These are phyloP conservation scores for Xylariaceae sp. DNA, from an alignment of 2,329 filamentous ascomycete species.

Conservation along the genomic window DNA sequence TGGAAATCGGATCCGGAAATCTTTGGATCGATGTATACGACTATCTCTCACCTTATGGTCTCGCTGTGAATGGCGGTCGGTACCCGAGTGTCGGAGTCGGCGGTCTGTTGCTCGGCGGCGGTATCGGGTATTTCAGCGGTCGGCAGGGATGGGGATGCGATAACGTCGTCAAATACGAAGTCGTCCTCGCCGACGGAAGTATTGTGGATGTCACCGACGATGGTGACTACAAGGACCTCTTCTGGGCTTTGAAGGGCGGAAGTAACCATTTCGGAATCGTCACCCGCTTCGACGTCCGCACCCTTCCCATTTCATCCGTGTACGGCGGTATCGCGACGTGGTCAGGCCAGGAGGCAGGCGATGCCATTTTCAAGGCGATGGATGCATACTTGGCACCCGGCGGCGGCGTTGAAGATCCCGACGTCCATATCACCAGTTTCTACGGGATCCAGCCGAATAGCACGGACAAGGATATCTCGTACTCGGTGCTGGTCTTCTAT, in stretches of 20 bases:
- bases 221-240: not conserved
- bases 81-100: slow-evolving; percentile 1
- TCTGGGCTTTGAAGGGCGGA: slow-evolving; percentile 9
- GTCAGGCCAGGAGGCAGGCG: too few species aligned
- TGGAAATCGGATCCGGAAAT: not conserved
- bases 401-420: too few species aligned
- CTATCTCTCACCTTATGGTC: not conserved
- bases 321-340: not conserved
- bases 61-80: slow-evolving; percentile 1
- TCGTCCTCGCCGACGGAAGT: slow-evolving; percentile 7
- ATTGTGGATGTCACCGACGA: not conserved
- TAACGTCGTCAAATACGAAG: slow-evolving; percentile 1
- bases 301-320: not conserved
- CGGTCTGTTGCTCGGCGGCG: slow-evolving; percentile 4
- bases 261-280: slow-evolving; percentile 4
- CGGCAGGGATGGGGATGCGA: slow-evolving; percentile 1
- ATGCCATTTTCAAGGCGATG: too few species aligned
- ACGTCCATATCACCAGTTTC: too few species aligned
- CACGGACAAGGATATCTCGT: too few species aligned
- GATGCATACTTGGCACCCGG: too few species aligned
- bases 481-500: too few species aligned
- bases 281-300: slow-evolving; percentile 5
- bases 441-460: too few species aligned
- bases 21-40: slow-evolving; percentile 1
- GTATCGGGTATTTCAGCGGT: slow-evolving; percentile 1